Percentiles rank a stretch among this genome's conserved stretches.
phyloP scores from a whole-genome alignment of 2,329 filamentous ascomycete species.

The Myriosclerotinia duriaeana region DNA sequence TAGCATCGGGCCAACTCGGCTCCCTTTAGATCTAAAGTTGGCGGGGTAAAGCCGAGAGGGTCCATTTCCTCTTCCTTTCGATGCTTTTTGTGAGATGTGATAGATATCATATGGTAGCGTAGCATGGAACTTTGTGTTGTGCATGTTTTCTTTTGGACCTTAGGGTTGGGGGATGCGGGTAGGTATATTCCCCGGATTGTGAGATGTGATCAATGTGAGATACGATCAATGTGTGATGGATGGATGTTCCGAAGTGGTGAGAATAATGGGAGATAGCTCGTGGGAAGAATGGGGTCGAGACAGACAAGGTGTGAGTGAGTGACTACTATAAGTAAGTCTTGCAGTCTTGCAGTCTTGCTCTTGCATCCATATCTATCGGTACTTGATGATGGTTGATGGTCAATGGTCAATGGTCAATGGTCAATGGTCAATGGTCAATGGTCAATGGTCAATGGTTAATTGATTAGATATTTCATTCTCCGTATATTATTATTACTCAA shows the following conservation, averaged over 20 bases:
- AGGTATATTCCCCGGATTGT: neutral
- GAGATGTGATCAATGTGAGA: neutral
- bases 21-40: neutral
- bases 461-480: too few species aligned
- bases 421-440: too few species aligned
- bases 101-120: conserved; percentile 1
- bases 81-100: conserved; percentile 11
- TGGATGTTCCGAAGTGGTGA: too few species aligned
- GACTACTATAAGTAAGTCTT: too few species aligned
- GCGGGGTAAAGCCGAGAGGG: neutral
- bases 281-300: neutral
- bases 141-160: conserved; percentile 4
- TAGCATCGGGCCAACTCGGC: conserved; percentile 9
- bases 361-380: too few species aligned
- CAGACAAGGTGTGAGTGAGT: neutral
- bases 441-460: too few species aligned
- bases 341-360: neutral
- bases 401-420: too few species aligned
- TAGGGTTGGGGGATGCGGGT: conserved; percentile 1
- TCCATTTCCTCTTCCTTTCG: neutral
- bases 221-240: neutral
- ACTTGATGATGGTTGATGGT: too few species aligned
- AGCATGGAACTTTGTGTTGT: conserved; percentile 6
- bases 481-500: too few species aligned
- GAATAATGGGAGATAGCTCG: too few species aligned